Evolutionary conservation across 148 eudicot genomes (phyloP), one percentile per base, ranked within the genome.

Genomic region (Heliosperma pusillum): DNA sequence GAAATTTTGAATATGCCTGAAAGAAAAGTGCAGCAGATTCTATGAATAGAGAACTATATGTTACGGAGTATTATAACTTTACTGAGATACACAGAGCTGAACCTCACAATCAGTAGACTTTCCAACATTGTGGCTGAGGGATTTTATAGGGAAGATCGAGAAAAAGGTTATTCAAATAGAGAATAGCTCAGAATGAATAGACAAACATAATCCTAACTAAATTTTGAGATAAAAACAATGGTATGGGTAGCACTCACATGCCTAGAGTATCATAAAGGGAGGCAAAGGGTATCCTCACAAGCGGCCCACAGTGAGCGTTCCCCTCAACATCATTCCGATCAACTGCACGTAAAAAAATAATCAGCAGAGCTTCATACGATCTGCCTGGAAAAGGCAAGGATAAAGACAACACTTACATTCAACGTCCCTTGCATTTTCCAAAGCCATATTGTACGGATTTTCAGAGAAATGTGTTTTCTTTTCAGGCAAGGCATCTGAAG

Each of bases 261-360:
- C 93, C 91, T 83, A 94, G 89, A 73, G 96, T 86, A 86, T 94
- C 98, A 83, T 85, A 91, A 40, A 94, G 91, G 75, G 89, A 83
- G 73, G 98, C 97, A 85, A 94, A 94, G 56, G 97, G 85, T 75
- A 94, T 42, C 87, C 96, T 91, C 72, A 86, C 88, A 83, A 86
- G 80, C 30, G 90, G 85, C 59, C 88, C 92, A 85, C 72, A 70
- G 44, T 84, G 89, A 66, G 93, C 91, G 82, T 89, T 91, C 36
- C 96, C 96, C 78, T 88, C 93, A 72, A 89, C 76, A 78, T 94
- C 97, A n/a, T 75, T 76, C 12, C 89, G 88, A 78, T 94, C 97
- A 88, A 90, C 98, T 94, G 93, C 86, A 86, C 76, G 79, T 19
- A 73, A 76, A 74, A 45, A 67, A 85, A 70, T 59, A 63, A 60